These are phyloP conservation scores for Plectosphaerella sp. DNA, from an alignment of 2,329 filamentous ascomycete species.

Conservation along the genomic window DNA sequence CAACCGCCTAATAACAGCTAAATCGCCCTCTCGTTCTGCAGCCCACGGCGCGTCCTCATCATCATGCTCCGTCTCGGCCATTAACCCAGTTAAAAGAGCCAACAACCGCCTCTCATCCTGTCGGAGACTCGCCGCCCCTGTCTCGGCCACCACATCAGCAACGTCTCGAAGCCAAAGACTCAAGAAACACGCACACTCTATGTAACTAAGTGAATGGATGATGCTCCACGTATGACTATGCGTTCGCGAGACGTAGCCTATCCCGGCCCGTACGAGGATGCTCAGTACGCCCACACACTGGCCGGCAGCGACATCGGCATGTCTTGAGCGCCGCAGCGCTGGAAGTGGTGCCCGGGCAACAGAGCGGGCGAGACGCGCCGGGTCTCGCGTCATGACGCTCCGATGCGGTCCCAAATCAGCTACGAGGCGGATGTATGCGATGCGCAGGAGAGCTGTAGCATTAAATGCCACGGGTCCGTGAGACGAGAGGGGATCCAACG, in stretches of 20 bases:
- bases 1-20: slow-evolving; percentile 12
- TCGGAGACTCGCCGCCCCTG: slow-evolving; percentile 1
- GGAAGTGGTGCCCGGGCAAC: slow-evolving; percentile 23
- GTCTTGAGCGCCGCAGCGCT: slow-evolving; percentile 24
- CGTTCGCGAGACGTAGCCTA: slow-evolving; percentile 45
- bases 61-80: background rate
- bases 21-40: background rate
- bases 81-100: background rate
- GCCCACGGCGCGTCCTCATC: background rate
- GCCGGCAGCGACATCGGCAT: slow-evolving; percentile 42
- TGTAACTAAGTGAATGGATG: slow-evolving; percentile 47
- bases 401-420: slow-evolving; percentile 20
- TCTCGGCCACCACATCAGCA: slow-evolving; percentile 4
- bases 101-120: background rate
- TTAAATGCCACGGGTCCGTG: slow-evolving; percentile 48
- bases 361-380: slow-evolving; percentile 37
- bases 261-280: slow-evolving; percentile 46
- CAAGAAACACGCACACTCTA: slow-evolving; percentile 44
- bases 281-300: slow-evolving; percentile 49
- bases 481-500: slow-evolving; percentile 46
- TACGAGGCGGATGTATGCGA: background rate
- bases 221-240: slow-evolving; percentile 52
- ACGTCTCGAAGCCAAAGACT: slow-evolving; percentile 32
- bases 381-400: slow-evolving; percentile 41
- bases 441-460: slow-evolving; percentile 5